Base-by-base conservation (phyloP, 2,329 filamentous ascomycete species). In the Arthrobotrys pseudoclavata region DNA sequence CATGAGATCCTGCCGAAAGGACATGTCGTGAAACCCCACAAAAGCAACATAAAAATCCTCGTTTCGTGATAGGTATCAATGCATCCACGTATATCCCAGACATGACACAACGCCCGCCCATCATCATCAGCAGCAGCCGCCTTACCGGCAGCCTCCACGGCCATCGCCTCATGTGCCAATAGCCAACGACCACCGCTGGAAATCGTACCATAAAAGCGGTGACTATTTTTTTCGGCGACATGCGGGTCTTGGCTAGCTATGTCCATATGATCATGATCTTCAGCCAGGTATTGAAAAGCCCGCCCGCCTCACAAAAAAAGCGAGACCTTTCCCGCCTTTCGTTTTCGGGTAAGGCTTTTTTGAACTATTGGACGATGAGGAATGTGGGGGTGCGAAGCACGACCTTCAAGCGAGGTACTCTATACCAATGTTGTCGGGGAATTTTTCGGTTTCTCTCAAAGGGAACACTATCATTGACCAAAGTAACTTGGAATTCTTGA, bases 1-100 rank as follows among this genome's bases (percentile, higher is more conserved):
- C 42, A 47, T 47, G 18, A 47, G 42, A 47, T 47, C 42, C 42
- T 47, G 42, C 42, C 37, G 20, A 20, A 22, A 48, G 22, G 18
- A 48, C 7, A 48, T 22, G 45, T 48, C 24, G 47, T 52, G 47
- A 26, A 52, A 52, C 47, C 24, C 12, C 47, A 24, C 22, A 26
- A 26, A 29, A 24, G 47, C 22, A 50, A 26, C 20, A 12, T 1
- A 22, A 24, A n/a, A 15, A 26, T 10, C 20, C 47, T 52, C 47
- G 47, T 52, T 52, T 52, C 47, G 47, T 52, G 22, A 29, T 52
- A 24, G 10, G 22, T 29, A 18, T 63, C 47, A 29, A 26, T 63
- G 57, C 68, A 64, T 71, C 68, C 68, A 64, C 68, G 68, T 71
- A 71, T 61, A 48, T 47, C 37, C n/a, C 42, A 47, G 3, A 5